Conservation (phyloP, 768 basidiomycete species). For the Amanita pallidorosea region DNA sequence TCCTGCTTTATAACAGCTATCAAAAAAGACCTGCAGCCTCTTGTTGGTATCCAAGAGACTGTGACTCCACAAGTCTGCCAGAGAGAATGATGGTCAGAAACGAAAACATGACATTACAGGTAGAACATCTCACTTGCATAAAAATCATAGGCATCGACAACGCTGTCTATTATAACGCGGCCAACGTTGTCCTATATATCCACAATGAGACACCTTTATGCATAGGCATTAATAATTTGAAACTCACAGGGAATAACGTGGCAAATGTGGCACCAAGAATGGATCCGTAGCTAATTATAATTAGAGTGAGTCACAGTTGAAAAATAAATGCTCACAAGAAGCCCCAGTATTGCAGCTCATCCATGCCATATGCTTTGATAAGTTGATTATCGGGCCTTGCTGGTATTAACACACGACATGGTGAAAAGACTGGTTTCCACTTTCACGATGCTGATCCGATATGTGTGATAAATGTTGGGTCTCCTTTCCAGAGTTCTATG, state of each 20-base stretch:
- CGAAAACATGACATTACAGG: background rate
- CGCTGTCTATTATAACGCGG: constrained; percentile 28
- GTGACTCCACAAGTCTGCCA: constrained; percentile 24
- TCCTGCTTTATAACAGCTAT: constrained; percentile 25
- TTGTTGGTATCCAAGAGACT: constrained; percentile 28
- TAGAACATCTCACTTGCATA: constrained; percentile 18
- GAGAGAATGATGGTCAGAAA: background rate
- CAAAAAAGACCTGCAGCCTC: constrained; percentile 22
- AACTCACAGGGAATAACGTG: constrained; percentile 12
- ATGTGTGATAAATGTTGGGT: no score
- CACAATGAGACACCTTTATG: background rate
- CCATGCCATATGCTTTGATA: no score
- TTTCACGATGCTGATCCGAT: no score
- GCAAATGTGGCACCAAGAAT: constrained; percentile 15
- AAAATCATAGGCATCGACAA: constrained; percentile 29
- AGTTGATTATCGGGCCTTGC: no score
- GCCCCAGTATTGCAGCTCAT: constrained; percentile 19
- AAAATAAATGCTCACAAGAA: constrained; percentile 14
- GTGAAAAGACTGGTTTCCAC: no score
- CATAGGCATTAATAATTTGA: no score
- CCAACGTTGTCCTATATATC: constrained; percentile 20
- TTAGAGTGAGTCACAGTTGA: no score
- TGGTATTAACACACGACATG: no score
- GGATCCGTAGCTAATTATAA: constrained; percentile 9
- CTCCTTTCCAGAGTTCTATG: no score